These are phyloP conservation scores for Botrytis deweyae DNA, from an alignment of 2,329 filamentous ascomycete genomes.

Conservation along the genomic window DNA sequence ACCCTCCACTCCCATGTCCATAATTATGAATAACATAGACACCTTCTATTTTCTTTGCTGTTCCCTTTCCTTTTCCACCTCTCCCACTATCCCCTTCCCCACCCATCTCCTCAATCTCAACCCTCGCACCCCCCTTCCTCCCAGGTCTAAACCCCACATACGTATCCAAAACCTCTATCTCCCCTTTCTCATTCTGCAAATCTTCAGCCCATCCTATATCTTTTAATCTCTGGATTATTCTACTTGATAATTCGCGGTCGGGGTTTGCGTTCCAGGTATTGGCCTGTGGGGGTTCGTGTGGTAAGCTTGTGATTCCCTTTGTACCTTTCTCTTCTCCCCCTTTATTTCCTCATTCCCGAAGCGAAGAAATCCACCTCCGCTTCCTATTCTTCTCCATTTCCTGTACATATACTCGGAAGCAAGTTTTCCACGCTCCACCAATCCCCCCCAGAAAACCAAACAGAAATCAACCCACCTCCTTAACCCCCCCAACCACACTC, in stretches of 20 bases:
- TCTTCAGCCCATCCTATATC: background rate
- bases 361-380: background rate
- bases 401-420: background rate
- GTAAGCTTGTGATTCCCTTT: background rate
- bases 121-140: background rate
- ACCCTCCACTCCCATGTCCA: slow-evolving; percentile 49
- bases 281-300: background rate
- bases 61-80: background rate
- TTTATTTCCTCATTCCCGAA: background rate
- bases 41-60: slow-evolving; percentile 25
- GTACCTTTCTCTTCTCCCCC: too few species aligned
- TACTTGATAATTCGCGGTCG: background rate
- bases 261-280: background rate
- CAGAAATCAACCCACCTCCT: slow-evolving; percentile 38
- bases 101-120: slow-evolving; percentile 29
- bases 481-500: slow-evolving; percentile 49
- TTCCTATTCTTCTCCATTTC: background rate
- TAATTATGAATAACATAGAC: slow-evolving; percentile 46
- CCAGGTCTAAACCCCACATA: slow-evolving; percentile 1
- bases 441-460: background rate
- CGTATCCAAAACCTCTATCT: background rate
- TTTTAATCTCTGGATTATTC: background rate
- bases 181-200: background rate
- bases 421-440: too few species aligned
- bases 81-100: background rate